Base-by-base conservation (phyloP, 2,329 filamentous ascomycete genomes). In the Pseudocercospora fijiensis region DNA sequence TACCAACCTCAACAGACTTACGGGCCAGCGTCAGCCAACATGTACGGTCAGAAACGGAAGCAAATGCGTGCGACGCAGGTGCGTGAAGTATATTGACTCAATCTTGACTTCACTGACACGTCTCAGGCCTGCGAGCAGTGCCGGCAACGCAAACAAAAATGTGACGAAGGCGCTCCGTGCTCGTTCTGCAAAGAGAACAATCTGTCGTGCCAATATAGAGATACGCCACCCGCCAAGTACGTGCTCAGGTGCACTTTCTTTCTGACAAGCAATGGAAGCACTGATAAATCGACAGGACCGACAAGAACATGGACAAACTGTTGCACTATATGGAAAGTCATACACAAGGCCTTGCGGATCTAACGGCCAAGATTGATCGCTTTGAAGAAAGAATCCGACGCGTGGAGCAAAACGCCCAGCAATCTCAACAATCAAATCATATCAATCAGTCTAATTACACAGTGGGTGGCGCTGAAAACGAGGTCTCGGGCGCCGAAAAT, bases 181-280 rank as follows among this genome's bases (percentile, higher is more conserved):
- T 91, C 89, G 43, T 87, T 88, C 72, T 99, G 95, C 76, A 90
- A 89, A 71, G 93, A 98, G 70, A 96, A 96, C 75, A 88, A 85
- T 69, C 84, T 92, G 30, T 84, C 88, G 59, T 99, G 91, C 80
- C 88, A 91, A 76, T 98, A 97, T 77, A 88, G 93, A 69, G 93
- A 97, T 73, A 90, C 95, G 5, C 90, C 92, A 22, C 92, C 92
- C 16, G 95, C 96, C 74, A 94, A 96, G 91, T 96, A 83, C 76
- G 89, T 65, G 67, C 57, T 52, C 13, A 16, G 47, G 10, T 62
- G 22, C 20, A 56, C 37, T 41, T 52, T 59, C 37, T 41, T 52
- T 59, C 11, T 4, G 20, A 49, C 10, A 51, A 13, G 27, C 30
- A 18, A 53, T 28, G 64, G 24, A 58, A 69, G 9, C 64, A 74